These are phyloP conservation scores for Candida morakotiae DNA, from an alignment of 805 yeast species.

Conservation along the genomic window DNA sequence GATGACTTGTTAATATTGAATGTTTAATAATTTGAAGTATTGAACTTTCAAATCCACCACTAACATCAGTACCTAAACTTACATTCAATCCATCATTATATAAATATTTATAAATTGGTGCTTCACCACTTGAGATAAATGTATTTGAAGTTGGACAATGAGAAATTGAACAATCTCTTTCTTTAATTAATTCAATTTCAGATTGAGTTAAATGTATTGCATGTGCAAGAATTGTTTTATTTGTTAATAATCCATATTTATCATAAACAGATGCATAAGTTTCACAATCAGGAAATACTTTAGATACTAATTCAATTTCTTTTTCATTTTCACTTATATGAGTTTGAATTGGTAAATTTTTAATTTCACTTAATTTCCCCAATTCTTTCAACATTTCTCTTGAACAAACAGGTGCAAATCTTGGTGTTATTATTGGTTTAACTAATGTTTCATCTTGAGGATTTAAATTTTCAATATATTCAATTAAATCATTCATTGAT, in stretches of 20 bases:
- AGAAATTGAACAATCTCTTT: constrained; percentile 64
- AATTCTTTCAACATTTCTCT: constrained; percentile 56
- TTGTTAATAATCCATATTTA: constrained; percentile 52
- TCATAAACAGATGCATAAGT: constrained; percentile 78
- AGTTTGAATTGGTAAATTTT: constrained; percentile 72
- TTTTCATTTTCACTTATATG: constrained; percentile 79
- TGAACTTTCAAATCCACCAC: constrained; percentile 41
- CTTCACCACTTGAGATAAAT: constrained; percentile 85
- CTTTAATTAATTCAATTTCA: constrained; percentile 58
- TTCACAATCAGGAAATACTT: constrained; percentile 66
- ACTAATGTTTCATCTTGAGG: constrained; percentile 48
- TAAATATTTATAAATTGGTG: constrained; percentile 64
- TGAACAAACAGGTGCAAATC: constrained; percentile 90
- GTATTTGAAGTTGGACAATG: constrained; percentile 95
- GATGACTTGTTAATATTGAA: constrained; percentile 38
- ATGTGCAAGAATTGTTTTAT: constrained; percentile 81
- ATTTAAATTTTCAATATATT: constrained; percentile 51
- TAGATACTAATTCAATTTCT: constrained; percentile 72
- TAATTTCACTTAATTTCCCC: constrained; percentile 50
- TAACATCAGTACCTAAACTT: constrained; percentile 51
- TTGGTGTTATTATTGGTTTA: constrained; percentile 80
- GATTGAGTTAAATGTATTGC: constrained; percentile 69
- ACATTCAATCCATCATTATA: constrained; percentile 67
- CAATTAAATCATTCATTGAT: constrained; percentile 53
- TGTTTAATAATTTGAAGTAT: constrained; percentile 32